phyloP scores from a whole-genome alignment of 148 eudicot species.

The Nepenthes gracilis region DNA sequence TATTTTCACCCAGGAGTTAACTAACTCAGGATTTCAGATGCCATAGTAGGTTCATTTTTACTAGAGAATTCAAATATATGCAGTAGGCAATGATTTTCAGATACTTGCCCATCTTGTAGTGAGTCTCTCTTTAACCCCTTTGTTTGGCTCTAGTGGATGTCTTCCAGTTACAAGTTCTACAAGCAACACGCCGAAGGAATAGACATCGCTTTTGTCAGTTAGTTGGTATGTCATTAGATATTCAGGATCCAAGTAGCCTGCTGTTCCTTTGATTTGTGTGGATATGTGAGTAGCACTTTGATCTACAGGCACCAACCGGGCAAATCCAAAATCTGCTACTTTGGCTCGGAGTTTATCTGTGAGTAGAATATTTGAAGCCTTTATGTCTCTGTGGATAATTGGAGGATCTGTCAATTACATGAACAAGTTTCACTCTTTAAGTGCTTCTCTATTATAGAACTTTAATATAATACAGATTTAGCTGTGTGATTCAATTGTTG shows the following conservation, averaged over 20 bases:
- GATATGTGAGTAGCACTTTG: conserved; percentile 52
- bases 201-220: conserved; percentile 79
- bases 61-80: too few relatives aligned
- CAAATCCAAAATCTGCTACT: conserved; percentile 85
- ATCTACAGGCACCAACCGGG: conserved; percentile 46
- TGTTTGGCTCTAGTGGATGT: conserved; percentile 41
- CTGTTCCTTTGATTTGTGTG: conserved; percentile 70
- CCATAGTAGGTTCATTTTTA: too few relatives aligned
- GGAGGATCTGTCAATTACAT: conserved; percentile 55
- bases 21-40: too few relatives aligned
- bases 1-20: too few relatives aligned
- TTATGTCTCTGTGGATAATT: conserved; percentile 86
- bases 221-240: conserved; percentile 62
- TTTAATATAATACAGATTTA: too few relatives aligned
- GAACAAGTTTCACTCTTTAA: conserved; percentile 10
- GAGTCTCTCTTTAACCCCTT: conserved; percentile 30
- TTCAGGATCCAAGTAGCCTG: conserved; percentile 81
- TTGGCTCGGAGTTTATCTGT: conserved; percentile 69
- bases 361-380: conserved; percentile 66
- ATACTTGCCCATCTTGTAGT: conserved; percentile 62
- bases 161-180: conserved; percentile 66
- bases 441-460: background rate
- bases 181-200: conserved; percentile 71
- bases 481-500: too few relatives aligned
- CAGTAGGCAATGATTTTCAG: too few relatives aligned